Percentiles rank a stretch among this genome's conserved stretches.
phyloP scores from a whole-genome alignment of 2,329 filamentous ascomycete genomes.

The Epichloe typhina region DNA sequence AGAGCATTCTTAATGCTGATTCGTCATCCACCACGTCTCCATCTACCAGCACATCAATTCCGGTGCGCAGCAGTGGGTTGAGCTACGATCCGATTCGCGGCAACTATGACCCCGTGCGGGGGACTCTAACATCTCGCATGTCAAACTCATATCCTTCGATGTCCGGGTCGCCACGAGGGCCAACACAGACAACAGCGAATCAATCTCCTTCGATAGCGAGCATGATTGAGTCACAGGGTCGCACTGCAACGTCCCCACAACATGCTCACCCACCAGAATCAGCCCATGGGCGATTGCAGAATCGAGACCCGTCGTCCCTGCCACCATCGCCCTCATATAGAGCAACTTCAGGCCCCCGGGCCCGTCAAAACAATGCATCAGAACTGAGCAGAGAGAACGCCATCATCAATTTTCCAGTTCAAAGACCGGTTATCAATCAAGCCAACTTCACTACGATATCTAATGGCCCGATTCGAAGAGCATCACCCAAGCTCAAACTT shows the following conservation, averaged over 20 bases:
- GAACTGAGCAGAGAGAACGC: conserved; percentile 26
- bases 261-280: conserved; percentile 14
- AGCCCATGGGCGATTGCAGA: conserved; percentile 18
- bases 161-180: conserved; percentile 35
- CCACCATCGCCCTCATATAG: conserved; percentile 30
- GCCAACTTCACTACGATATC: conserved; percentile 29
- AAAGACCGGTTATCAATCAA: conserved; percentile 22
- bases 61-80: conserved; percentile 56
- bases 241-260: conserved; percentile 16
- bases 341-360: conserved; percentile 19
- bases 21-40: conserved; percentile 28
- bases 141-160: conserved; percentile 32
- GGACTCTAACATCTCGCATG: conserved; percentile 44
- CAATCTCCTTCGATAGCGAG: conserved; percentile 79
- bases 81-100: conserved; percentile 85
- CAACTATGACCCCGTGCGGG: conserved; percentile 51
- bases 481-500: conserved; percentile 34
- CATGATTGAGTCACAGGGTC: conserved; percentile 52
- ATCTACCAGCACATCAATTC: conserved; percentile 25
- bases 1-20: conserved; percentile 42
- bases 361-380: conserved; percentile 15
- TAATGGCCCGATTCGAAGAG: conserved; percentile 30
- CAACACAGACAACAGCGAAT: conserved; percentile 18
- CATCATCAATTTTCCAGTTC: conserved; percentile 12
- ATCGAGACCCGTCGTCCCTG: conserved; percentile 23